Evolutionary conservation across 768 basidiomycete genomes (phyloP).

Genomic region (Dentipellis fragilis): DNA sequence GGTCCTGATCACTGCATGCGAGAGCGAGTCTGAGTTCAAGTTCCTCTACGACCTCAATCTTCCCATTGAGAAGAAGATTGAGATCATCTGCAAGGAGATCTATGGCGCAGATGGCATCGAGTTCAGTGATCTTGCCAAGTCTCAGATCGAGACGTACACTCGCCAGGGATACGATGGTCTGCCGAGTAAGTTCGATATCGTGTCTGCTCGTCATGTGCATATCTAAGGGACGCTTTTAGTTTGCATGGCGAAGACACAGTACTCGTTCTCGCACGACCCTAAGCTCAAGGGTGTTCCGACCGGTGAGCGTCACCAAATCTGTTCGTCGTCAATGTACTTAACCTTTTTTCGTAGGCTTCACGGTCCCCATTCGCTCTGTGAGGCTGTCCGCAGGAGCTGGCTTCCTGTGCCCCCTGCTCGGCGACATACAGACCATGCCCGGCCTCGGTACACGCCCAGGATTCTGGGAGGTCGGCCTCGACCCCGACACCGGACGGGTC

Average conservation of each 20-base stretch:
- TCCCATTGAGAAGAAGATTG: slow-evolving; percentile 83
- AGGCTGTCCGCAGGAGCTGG: slow-evolving; percentile 87
- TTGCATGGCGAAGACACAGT: slow-evolving; percentile 97
- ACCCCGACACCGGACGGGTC: slow-evolving; percentile 70
- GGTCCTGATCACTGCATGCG: slow-evolving; percentile 82
- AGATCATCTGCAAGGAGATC: slow-evolving; percentile 78
- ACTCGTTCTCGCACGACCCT: slow-evolving; percentile 94
- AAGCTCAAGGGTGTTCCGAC: slow-evolving; percentile 84
- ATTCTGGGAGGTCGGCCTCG: slow-evolving; percentile 86
- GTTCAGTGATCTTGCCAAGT: slow-evolving; percentile 73
- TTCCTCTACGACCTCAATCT: slow-evolving; percentile 86
- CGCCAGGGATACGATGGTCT: slow-evolving; percentile 75
- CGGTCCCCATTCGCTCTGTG: slow-evolving; percentile 82
- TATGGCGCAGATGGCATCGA: slow-evolving; percentile 91
- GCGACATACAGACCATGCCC: slow-evolving; percentile 98
- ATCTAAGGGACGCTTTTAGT: slow-evolving; percentile 33
- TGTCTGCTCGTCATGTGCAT: slow-evolving; percentile 2
- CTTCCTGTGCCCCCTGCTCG: slow-evolving; percentile 92
- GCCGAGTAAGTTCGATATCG: slow-evolving; percentile 46
- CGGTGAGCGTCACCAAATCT: slow-evolving; percentile 27
- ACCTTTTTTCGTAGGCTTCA: slow-evolving; percentile 58
- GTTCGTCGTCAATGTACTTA: not conserved
- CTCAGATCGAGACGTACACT: slow-evolving; percentile 86
- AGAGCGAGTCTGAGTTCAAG: slow-evolving; percentile 75
- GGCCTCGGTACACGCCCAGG: slow-evolving; percentile 89